phyloP scores from a whole-genome alignment of 2,329 filamentous ascomycete genomes.

The Nemania abortiva region DNA sequence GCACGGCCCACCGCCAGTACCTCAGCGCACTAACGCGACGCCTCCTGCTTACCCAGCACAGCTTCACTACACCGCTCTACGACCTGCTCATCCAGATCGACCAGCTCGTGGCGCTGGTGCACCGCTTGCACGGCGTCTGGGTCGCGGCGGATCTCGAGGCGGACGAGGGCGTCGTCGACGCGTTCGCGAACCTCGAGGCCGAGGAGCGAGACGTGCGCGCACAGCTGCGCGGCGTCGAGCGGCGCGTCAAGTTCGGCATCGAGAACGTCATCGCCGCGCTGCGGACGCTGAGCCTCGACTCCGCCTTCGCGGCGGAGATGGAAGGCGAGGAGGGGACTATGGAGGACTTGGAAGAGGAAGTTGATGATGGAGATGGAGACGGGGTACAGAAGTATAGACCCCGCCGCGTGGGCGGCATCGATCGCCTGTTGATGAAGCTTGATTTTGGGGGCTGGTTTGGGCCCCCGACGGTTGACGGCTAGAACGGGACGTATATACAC shows the following conservation, averaged over 20 bases:
- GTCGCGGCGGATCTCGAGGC: constrained; percentile 82
- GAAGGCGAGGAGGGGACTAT: constrained; percentile 38
- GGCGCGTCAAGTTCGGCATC: constrained; percentile 74
- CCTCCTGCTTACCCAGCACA: constrained; percentile 69
- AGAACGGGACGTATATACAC: background rate
- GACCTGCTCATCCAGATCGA: constrained; percentile 80
- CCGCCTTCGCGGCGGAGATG: constrained; percentile 38
- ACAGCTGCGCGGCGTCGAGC: constrained; percentile 73
- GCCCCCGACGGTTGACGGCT: background rate
- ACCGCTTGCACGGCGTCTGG: constrained; percentile 81
- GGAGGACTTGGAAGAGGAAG: constrained; percentile 39
- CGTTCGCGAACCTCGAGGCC: constrained; percentile 75
- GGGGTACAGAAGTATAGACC: constrained; percentile 71
- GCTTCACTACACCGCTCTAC: constrained; percentile 74
- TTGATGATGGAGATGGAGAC: constrained; percentile 39
- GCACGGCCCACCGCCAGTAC: constrained; percentile 82
- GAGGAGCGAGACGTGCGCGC: constrained; percentile 78
- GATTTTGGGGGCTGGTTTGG: constrained; percentile 74
- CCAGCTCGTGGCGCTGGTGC: constrained; percentile 80
- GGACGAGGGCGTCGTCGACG: constrained; percentile 84
- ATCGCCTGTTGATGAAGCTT: constrained; percentile 90
- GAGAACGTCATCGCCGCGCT: constrained; percentile 69
- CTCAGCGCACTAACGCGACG: constrained; percentile 75
- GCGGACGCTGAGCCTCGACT: constrained; percentile 36
- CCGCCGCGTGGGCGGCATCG: constrained; percentile 80